A percentile compares a stretch with the other conserved stretches of the same genome.
Conservation (phyloP, 2,329 filamentous ascomycete species). For the Chaetomiaceae sp. region DNA sequence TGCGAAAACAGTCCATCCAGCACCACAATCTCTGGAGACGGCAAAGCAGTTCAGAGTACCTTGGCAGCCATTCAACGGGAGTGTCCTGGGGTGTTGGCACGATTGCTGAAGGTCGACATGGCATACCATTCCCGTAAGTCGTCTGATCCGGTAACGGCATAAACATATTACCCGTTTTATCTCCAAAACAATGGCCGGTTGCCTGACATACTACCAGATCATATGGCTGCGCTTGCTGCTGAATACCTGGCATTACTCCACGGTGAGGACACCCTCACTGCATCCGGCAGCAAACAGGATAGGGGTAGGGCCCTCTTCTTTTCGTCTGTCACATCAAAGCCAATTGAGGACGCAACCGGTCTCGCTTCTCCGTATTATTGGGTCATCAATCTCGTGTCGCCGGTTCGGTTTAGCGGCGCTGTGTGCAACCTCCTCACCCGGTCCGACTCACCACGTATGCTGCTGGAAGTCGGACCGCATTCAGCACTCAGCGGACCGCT, state of each 20-base stretch:
- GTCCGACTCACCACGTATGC: slow-evolving; percentile 3
- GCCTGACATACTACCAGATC: neutral
- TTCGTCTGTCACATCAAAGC: slow-evolving; percentile 12
- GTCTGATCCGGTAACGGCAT: no score
- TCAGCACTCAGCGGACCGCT: slow-evolving; percentile 39
- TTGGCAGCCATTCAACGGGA: slow-evolving; percentile 26
- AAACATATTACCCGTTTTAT: no score
- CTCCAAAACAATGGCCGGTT: no score
- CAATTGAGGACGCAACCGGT: neutral
- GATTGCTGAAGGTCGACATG: slow-evolving; percentile 29
- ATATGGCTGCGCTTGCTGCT: slow-evolving; percentile 5
- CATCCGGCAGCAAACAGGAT: neutral
- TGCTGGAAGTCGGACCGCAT: slow-evolving; percentile 35
- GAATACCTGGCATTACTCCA: slow-evolving; percentile 11
- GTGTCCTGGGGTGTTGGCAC: neutral
- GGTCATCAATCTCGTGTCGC: slow-evolving; percentile 34
- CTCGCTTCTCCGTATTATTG: slow-evolving; percentile 26
- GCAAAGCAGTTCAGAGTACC: slow-evolving; percentile 27
- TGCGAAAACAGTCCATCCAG: slow-evolving; percentile 33
- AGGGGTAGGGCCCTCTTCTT: neutral
- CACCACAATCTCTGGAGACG: slow-evolving; percentile 30
- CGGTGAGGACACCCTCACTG: neutral
- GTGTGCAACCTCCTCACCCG: neutral
- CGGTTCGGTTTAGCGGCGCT: slow-evolving; percentile 34
- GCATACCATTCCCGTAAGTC: slow-evolving; percentile 33